Base-by-base conservation (phyloP, 2,329 filamentous ascomycete species). In the Arthrobotrys pseudoclavata region DNA sequence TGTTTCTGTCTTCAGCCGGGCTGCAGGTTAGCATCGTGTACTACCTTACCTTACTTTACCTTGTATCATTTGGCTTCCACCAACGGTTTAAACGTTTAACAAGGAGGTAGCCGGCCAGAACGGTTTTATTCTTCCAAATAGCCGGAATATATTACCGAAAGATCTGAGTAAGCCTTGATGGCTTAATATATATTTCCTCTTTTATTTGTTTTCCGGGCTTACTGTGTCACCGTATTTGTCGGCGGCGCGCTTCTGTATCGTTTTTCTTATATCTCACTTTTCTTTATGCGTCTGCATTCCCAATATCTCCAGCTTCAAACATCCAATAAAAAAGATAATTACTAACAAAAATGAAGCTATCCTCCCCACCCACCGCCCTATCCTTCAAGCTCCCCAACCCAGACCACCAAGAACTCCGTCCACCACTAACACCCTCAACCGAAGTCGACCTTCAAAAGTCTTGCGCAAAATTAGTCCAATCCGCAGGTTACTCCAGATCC, bases 381-480 rank as follows among this genome's bases (percentile, higher is more conserved):
- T 71, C 74, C 15, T 77, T 77, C 61, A 77, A 77, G 55, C 29
- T 71, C 20, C 67, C 42, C 15, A 48, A 71, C 24, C 50, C 62
- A 18, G 61, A 60, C 34, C 67, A 53, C 48, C 50, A 77, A 22
- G 67, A 77, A 45, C 67, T 77, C 9, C 61, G 67, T 13, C 74
- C 74, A 3, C 74, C 74, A 7, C 52, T 77, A 24, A 77, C 74
- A 12, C 74, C 74, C 9, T 67, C 74, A n/a, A 77, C 74, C 1
- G 74, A 77, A 42, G 74, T 77, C 4, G 74, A 77, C 20, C 48
- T 77, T 3, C 74, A 77, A 31, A 77, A 77, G 34, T 77, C 74
- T 20, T 77, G 74, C 37, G 74, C 74, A 2, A 77, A 63, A 52
- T 47, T 77, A 7, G 74, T 77, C 12, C 74, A 77, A n/a, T 77